These are phyloP conservation scores for Diatrype stigma DNA, from an alignment of 2,329 filamentous ascomycete genomes.

Conservation along the genomic window DNA sequence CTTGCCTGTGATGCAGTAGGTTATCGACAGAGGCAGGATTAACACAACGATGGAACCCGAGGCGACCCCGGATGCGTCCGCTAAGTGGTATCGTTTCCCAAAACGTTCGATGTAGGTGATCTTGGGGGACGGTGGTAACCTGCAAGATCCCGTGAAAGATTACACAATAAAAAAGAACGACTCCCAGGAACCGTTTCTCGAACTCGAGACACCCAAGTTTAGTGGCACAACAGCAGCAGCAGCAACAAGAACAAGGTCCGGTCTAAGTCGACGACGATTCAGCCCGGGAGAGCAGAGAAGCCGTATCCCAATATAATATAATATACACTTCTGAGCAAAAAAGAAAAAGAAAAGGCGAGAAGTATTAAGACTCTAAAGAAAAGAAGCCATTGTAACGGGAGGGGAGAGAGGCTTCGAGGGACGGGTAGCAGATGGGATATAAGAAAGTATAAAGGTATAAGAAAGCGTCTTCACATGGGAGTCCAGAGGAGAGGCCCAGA, in stretches of 20 bases:
- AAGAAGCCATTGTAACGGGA: slow-evolving; percentile 36
- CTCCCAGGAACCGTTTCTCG: background rate
- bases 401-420: slow-evolving; percentile 26
- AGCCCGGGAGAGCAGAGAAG: slow-evolving; percentile 4
- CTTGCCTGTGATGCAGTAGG: background rate
- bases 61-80: background rate
- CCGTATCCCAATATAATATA: slow-evolving; percentile 22
- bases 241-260: no score
- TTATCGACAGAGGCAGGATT: no score
- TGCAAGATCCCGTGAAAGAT: background rate
- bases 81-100: background rate
- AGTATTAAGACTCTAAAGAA: slow-evolving; percentile 28
- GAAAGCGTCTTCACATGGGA: slow-evolving; percentile 19
- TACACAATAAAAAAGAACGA: background rate
- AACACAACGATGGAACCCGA: background rate
- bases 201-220: background rate
- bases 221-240: no score
- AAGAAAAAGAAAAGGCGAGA: background rate
- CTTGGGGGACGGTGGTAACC: background rate
- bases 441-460: no score
- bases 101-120: background rate
- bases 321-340: slow-evolving; percentile 26
- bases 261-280: background rate
- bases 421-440: slow-evolving; percentile 22
- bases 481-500: slow-evolving; percentile 25